Percentiles rank a stretch among this genome's conserved stretches.
Evolutionary conservation across 768 basidiomycete genomes (phyloP).

Genomic region (Lactifluus subvellereus): DNA sequence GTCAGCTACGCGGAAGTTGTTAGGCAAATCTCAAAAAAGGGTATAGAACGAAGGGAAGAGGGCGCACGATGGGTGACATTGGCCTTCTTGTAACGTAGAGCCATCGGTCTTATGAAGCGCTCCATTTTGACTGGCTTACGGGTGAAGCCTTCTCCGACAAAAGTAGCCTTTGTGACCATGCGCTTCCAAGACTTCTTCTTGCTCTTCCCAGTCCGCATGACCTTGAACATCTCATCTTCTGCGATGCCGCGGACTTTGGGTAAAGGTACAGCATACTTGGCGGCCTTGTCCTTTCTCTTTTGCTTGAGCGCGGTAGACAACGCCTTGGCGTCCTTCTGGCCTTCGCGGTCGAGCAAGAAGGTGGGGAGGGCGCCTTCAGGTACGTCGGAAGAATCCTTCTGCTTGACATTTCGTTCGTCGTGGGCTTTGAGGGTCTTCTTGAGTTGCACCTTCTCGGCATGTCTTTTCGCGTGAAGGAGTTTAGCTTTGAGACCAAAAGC

Average conservation of each 20-base stretch:
- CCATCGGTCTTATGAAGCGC: constrained; percentile 96
- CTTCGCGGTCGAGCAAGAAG: constrained; percentile 93
- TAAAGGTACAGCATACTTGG: constrained; percentile 93
- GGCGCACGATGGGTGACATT: constrained; percentile 97
- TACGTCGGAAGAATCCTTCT: constrained; percentile 73
- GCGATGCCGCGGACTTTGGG: constrained; percentile 98
- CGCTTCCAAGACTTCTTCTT: constrained; percentile 98
- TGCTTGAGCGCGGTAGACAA: constrained; percentile 96
- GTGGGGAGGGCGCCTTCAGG: constrained; percentile 92
- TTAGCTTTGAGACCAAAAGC: constrained; percentile 97
- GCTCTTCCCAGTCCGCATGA: constrained; percentile 94
- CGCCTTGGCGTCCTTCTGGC: constrained; percentile 97
- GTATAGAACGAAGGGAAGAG: neutral
- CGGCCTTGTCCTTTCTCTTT: constrained; percentile 97
- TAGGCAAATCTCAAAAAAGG: neutral
- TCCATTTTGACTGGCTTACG: constrained; percentile 99
- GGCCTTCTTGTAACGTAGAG: constrained; percentile 93
- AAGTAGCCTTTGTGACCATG: constrained; percentile 99
- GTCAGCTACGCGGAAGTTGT: constrained; percentile 59
- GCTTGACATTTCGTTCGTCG: constrained; percentile 97
- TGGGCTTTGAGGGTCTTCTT: constrained; percentile 99
- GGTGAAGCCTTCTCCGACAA: constrained; percentile 97
- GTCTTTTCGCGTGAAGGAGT: constrained; percentile 92
- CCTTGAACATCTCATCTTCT: constrained; percentile 99
- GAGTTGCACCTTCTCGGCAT: constrained; percentile 96